phyloP scores from a whole-genome alignment of 2,329 filamentous ascomycete genomes.

The Metarhizium robertsii region DNA sequence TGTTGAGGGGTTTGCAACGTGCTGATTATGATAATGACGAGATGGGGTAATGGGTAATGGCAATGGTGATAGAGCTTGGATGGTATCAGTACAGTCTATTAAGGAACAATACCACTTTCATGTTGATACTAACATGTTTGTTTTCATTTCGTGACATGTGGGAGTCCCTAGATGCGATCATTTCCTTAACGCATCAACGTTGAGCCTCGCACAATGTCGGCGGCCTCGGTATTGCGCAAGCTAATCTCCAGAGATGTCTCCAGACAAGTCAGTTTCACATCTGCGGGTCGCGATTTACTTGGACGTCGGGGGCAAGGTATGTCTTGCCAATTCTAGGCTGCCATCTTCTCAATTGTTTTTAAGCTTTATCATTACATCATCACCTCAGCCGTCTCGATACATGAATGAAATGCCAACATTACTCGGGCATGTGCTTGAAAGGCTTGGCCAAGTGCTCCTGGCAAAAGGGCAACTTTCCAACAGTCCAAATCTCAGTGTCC shows the following conservation, averaged over 20 bases:
- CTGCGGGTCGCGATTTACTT: not conserved
- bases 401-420: constrained; percentile 12
- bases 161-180: not conserved
- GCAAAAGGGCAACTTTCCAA: constrained; percentile 60
- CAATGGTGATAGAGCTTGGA: not conserved
- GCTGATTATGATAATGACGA: not conserved
- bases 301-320: not conserved
- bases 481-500: constrained; percentile 63
- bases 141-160: not conserved
- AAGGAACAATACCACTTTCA: not conserved
- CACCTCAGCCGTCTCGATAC: not conserved
- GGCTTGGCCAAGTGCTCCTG: constrained; percentile 54
- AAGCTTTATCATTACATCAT: not conserved
- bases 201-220: no score
- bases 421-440: constrained; percentile 55
- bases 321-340: not conserved
- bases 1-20: not conserved
- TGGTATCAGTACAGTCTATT: constrained; percentile 1
- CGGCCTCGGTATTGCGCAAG: no score
- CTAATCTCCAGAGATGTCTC: no score
- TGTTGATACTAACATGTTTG: not conserved
- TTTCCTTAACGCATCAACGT: no score
- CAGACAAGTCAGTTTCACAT: no score
- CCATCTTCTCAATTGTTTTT: not conserved
- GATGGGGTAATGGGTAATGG: not conserved